phyloP scores from a whole-genome alignment of 176 grass and related monocot species.

The Oryza coarctata region DNA sequence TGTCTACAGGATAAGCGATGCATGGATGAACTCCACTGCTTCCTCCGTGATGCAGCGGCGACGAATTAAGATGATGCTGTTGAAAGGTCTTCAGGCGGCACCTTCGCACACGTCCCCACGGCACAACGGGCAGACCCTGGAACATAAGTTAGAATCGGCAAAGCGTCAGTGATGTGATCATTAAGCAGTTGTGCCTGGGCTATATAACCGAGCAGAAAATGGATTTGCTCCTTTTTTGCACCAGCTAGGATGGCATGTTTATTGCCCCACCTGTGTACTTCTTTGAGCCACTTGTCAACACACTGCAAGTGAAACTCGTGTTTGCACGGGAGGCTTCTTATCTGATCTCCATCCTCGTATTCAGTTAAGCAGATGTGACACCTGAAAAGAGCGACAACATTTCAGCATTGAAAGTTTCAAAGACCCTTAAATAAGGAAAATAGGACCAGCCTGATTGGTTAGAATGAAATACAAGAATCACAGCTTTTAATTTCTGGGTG shows the following conservation, averaged over 20 bases:
- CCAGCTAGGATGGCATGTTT: not conserved
- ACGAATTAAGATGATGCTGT: not conserved
- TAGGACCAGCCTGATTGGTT: not conserved
- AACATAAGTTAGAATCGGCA: not conserved
- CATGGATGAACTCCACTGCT: slow-evolving; percentile 12
- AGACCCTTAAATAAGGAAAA: slow-evolving; percentile 1
- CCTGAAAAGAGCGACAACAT: slow-evolving; percentile 34
- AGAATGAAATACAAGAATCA: not conserved
- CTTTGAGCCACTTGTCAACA: slow-evolving; percentile 98
- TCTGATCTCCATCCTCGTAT: slow-evolving; percentile 87
- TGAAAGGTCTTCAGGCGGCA: slow-evolving; percentile 25
- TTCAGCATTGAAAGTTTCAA: not conserved
- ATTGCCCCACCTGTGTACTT: slow-evolving; percentile 65
- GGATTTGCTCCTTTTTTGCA: too few relatives aligned
- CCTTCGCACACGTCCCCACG: slow-evolving; percentile 69
- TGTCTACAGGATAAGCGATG: not conserved
- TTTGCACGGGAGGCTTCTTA: slow-evolving; percentile 85
- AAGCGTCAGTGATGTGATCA: not conserved
- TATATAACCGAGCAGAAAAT: not conserved
- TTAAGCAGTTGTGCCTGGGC: not conserved
- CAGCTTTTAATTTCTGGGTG: not conserved
- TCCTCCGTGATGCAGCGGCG: not conserved
- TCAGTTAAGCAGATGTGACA: slow-evolving; percentile 92
- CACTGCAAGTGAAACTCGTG: slow-evolving; percentile 86
- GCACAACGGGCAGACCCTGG: slow-evolving; percentile 86